Percentiles rank a stretch among this genome's conserved stretches.
Conservation (phyloP, 371 early-diverging fungal species). For the Rhizopus sp. region DNA sequence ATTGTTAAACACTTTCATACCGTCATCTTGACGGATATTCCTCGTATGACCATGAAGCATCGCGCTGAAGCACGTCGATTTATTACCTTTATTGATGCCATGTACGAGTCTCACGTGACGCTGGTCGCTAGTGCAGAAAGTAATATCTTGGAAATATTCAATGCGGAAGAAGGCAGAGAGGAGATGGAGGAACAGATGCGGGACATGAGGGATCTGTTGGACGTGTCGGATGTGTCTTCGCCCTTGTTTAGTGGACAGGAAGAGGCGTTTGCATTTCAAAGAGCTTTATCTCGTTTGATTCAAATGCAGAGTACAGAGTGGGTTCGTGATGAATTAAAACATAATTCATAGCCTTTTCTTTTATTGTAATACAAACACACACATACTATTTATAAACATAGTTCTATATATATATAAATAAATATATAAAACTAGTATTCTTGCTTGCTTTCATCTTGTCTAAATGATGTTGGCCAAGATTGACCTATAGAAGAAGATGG, state of each 20-base stretch:
- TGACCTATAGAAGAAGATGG: too few species aligned
- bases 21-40: constrained; percentile 83
- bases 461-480: too few species aligned
- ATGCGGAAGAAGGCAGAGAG: constrained; percentile 49
- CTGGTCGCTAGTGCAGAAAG: constrained; percentile 76
- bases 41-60: constrained; percentile 77
- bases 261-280: constrained; percentile 93
- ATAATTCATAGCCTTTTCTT: not conserved
- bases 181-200: constrained; percentile 42
- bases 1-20: constrained; percentile 72
- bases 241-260: constrained; percentile 87
- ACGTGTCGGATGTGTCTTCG: constrained; percentile 53
- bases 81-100: constrained; percentile 92
- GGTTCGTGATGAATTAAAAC: constrained; percentile 36
- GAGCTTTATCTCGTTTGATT: constrained; percentile 85
- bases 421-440: too few species aligned
- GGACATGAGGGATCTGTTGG: constrained; percentile 40
- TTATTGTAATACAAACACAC: too few species aligned
- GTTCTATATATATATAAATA: too few species aligned
- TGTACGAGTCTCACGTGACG: constrained; percentile 77
- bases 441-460: too few species aligned
- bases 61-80: constrained; percentile 90
- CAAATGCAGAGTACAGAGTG: constrained; percentile 86
- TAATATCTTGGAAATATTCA: constrained; percentile 68
- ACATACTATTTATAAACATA: too few species aligned